phyloP scores from a whole-genome alignment of 2,329 filamentous ascomycete genomes.

The Colletotrichum viniferum region DNA sequence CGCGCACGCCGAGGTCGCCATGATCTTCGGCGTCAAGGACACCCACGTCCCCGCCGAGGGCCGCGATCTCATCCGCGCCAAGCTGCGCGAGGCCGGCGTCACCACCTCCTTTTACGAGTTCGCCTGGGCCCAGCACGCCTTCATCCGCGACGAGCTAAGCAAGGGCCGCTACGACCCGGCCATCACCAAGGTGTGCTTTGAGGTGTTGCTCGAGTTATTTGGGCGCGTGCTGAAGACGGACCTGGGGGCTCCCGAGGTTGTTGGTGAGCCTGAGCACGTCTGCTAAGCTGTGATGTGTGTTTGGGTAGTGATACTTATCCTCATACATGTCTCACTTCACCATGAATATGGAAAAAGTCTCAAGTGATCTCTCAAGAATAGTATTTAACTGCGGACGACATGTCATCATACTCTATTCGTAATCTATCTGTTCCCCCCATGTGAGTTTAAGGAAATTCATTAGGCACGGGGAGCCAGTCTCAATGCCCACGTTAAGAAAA shows the following conservation, averaged over 20 bases:
- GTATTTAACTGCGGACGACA: conserved; percentile 23
- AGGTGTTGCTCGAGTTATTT: conserved; percentile 88
- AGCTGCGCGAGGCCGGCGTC: conserved; percentile 76
- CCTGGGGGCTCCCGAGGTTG: conserved; percentile 70
- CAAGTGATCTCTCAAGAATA: conserved; percentile 19
- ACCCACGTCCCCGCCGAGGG: conserved; percentile 86
- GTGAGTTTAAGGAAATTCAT: conserved; percentile 14
- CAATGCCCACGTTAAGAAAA: conserved; percentile 8
- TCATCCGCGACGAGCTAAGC: conserved; percentile 89
- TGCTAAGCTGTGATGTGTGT: conserved; percentile 51
- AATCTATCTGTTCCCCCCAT: conserved; percentile 8
- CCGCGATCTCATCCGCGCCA: conserved; percentile 81
- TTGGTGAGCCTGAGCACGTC: conserved; percentile 71
- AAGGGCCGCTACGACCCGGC: conserved; percentile 95
- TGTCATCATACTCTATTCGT: conserved; percentile 22
- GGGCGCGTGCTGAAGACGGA: conserved; percentile 78
- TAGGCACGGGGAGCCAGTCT: conserved; percentile 19
- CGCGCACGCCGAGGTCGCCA: conserved; percentile 77
- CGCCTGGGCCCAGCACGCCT: conserved; percentile 94
- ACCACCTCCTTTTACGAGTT: conserved; percentile 86
- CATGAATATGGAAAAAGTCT: accelerated
- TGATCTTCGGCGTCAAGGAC: conserved; percentile 93
- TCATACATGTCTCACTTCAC: background rate
- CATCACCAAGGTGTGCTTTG: conserved; percentile 85
- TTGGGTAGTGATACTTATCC: background rate